Base-by-base conservation (phyloP, 495 filamentous ascomycete species). In the Lophiostoma macrostomum region DNA sequence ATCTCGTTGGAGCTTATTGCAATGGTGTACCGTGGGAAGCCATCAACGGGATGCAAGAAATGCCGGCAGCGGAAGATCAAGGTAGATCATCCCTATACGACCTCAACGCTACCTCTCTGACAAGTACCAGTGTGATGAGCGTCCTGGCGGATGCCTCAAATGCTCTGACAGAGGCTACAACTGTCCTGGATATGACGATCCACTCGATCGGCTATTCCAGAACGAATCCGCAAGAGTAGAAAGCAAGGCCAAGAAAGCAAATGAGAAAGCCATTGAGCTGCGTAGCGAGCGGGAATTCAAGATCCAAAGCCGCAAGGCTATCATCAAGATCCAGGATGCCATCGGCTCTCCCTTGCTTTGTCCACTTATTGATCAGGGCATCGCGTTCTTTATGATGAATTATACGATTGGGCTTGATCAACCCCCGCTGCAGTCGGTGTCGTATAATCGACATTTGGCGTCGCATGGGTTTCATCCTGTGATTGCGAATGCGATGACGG, bases 401-500 rank as follows among this genome's bases (percentile, higher is more conserved):
- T 51, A 51, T 44, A 14, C 50, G 1, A 8, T 54, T 4, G 56
- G 56, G 10, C 5, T 54, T 0, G 56, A 60, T 24, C 31, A 60
- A 30, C 56, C 56, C 5, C 32, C 50, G 0, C 12, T 51, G 5
- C 29, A 51, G 5, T 43, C 43, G 0, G 14, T 22, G 1, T 18
- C 13, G 1, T 53, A 53, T 29, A 14, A 53, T 32, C 18, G n/a
- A 19, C 49, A 60, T 20, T 16, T 60, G 8, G 29, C 32, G 12
- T 49, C 56, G 2, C 20, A 19, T 25, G 56, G 56, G 1, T 60
- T 60, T 30, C 56, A 60, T 24, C 56, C 56, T 3, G 4, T 60
- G n/a, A 29, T 54, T n/a, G 56, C 56, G 5, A 50, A 41, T 1
- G 8, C 49, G 0, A 67, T 80, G 39, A 52, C 66, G 4, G 74